phyloP scores from a whole-genome alignment of 2,329 filamentous ascomycete genomes.

The Ophiostoma angusticollis region DNA sequence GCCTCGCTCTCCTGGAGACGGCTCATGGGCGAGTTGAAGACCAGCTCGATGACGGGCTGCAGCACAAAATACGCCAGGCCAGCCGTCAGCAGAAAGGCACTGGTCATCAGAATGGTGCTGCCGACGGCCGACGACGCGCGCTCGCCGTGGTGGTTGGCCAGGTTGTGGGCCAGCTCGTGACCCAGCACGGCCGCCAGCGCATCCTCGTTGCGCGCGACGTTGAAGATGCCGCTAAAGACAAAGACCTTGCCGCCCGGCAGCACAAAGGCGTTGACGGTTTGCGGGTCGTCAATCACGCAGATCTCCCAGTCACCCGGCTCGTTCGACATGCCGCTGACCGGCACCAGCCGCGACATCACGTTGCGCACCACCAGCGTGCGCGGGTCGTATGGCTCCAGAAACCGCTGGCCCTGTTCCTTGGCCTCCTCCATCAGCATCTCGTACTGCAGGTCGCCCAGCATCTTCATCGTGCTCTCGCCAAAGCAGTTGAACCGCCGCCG shows the following conservation, averaged over 20 bases:
- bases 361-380: conserved; percentile 43
- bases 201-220: conserved; percentile 53
- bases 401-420: conserved; percentile 35
- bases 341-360: conserved; percentile 55
- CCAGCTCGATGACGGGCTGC: conserved; percentile 43
- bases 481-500: conserved; percentile 63
- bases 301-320: conserved; percentile 51
- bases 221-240: conserved; percentile 60
- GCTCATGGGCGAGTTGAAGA: conserved; percentile 55
- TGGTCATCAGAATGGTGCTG: conserved; percentile 37
- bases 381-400: conserved; percentile 48
- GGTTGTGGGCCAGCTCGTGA: conserved; percentile 69
- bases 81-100: conserved; percentile 34
- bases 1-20: conserved; percentile 64
- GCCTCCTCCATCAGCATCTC: conserved; percentile 42
- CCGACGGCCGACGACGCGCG: conserved; percentile 41
- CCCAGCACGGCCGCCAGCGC: conserved; percentile 63
- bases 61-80: conserved; percentile 28
- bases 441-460: conserved; percentile 40
- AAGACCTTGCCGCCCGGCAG: conserved; percentile 70
- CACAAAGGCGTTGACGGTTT: conserved; percentile 62
- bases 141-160: conserved; percentile 57
- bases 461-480: conserved; percentile 39
- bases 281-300: conserved; percentile 55
- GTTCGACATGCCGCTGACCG: conserved; percentile 47